Percentiles rank a stretch among this genome's conserved stretches.
Conservation (phyloP, 2,329 filamentous ascomycete species). For the Fusarium odoratissimum region DNA sequence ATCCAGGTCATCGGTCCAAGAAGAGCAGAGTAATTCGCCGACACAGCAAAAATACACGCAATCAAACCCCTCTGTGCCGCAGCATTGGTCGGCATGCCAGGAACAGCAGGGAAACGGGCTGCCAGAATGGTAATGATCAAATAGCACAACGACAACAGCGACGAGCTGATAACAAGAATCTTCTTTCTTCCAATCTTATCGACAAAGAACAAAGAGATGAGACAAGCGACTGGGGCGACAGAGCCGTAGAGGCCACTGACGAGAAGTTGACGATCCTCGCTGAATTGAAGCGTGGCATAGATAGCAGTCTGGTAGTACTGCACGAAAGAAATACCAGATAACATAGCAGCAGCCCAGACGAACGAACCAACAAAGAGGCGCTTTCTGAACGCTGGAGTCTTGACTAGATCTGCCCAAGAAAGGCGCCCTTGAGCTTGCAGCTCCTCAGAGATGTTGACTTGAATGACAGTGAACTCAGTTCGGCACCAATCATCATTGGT, state of each 20-base stretch:
- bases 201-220: constrained; percentile 54
- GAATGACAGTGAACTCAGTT: constrained; percentile 50
- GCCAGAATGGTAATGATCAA: constrained; percentile 55
- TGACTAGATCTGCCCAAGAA: constrained; percentile 50
- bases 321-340: constrained; percentile 56
- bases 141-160: constrained; percentile 52
- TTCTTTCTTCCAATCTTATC: constrained; percentile 52
- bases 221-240: constrained; percentile 52
- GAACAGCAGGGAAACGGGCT: constrained; percentile 50
- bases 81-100: constrained; percentile 51
- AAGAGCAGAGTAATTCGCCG: constrained; percentile 52
- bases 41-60: constrained; percentile 53
- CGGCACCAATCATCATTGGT: constrained; percentile 53
- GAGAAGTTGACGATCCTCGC: constrained; percentile 51
- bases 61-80: constrained; percentile 54
- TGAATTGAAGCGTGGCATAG: constrained; percentile 54
- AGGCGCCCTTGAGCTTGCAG: constrained; percentile 42
- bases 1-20: constrained; percentile 57
- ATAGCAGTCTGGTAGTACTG: constrained; percentile 58
- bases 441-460: constrained; percentile 52
- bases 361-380: constrained; percentile 54
- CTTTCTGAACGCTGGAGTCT: constrained; percentile 50
- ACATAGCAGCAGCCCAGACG: constrained; percentile 56
- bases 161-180: constrained; percentile 52
- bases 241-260: constrained; percentile 55